These are phyloP conservation scores for Triticum monococcum DNA, from an alignment of 176 grass and related monocot genomes.

Conservation along the genomic window DNA sequence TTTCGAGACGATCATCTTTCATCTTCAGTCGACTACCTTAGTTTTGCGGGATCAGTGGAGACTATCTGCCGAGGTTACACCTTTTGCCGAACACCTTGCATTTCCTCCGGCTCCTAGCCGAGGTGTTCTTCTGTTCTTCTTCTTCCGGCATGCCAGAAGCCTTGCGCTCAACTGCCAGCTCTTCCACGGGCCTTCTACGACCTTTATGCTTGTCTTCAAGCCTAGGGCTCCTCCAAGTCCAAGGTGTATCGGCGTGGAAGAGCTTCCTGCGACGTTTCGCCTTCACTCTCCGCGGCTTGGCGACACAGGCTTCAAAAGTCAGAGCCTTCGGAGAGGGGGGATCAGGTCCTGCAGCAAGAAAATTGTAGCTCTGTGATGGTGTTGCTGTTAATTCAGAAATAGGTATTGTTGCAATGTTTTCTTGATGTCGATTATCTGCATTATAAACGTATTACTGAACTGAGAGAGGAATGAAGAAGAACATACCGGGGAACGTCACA, in stretches of 20 bases:
- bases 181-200: not conserved
- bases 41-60: not conserved
- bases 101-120: not conserved
- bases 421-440: not conserved
- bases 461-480: not conserved
- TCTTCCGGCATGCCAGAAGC: not conserved
- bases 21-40: not conserved
- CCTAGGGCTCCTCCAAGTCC: not conserved
- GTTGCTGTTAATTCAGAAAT: not conserved
- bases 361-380: not conserved
- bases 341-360: not conserved
- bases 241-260: not conserved
- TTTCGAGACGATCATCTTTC: not conserved
- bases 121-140: not conserved
- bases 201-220: not conserved
- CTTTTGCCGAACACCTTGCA: not conserved
- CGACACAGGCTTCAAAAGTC: not conserved
- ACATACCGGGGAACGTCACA: not conserved
- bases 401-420: not conserved
- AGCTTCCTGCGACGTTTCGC: not conserved
- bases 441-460: not conserved
- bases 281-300: not conserved
- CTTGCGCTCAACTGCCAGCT: not conserved
- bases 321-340: not conserved
- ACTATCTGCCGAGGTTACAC: not conserved